These are phyloP conservation scores for Friedmanniomyces simplex DNA, from an alignment of 495 filamentous ascomycete genomes.

Conservation along the genomic window DNA sequence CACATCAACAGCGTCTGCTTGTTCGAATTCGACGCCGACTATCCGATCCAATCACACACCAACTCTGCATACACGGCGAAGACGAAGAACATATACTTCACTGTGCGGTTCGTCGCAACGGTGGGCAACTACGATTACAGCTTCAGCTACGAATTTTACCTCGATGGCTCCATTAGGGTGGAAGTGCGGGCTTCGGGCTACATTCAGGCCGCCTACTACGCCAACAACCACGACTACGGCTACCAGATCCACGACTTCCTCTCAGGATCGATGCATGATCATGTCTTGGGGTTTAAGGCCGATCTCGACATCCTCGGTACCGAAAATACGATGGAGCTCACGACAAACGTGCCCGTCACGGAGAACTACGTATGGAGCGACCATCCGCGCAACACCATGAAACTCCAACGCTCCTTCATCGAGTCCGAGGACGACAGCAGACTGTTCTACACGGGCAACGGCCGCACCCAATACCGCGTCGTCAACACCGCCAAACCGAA, in stretches of 20 bases:
- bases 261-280: conserved; percentile 46
- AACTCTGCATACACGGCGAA: conserved; percentile 23
- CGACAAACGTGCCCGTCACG: conserved; percentile 31
- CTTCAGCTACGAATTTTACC: conserved; percentile 42
- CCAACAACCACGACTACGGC: conserved; percentile 42
- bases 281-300: conserved; percentile 48
- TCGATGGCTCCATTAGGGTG: conserved; percentile 45
- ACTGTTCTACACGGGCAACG: conserved; percentile 42
- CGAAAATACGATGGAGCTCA: conserved; percentile 39
- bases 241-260: conserved; percentile 43
- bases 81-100: conserved; percentile 39
- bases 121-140: conserved; percentile 33
- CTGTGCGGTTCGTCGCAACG: conserved; percentile 36
- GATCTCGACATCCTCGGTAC: conserved; percentile 45
- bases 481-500: conserved; percentile 44
- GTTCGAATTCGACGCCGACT: conserved; percentile 32
- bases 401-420: conserved; percentile 35
- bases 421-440: conserved; percentile 37
- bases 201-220: conserved; percentile 43
- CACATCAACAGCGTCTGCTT: conserved; percentile 39
- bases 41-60: conserved; percentile 36
- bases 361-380: conserved; percentile 39
- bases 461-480: conserved; percentile 37
- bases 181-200: conserved; percentile 46
- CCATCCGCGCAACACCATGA: conserved; percentile 44